Base-by-base conservation (phyloP, 2,329 filamentous ascomycete genomes). In the Penicillium nordicum region DNA sequence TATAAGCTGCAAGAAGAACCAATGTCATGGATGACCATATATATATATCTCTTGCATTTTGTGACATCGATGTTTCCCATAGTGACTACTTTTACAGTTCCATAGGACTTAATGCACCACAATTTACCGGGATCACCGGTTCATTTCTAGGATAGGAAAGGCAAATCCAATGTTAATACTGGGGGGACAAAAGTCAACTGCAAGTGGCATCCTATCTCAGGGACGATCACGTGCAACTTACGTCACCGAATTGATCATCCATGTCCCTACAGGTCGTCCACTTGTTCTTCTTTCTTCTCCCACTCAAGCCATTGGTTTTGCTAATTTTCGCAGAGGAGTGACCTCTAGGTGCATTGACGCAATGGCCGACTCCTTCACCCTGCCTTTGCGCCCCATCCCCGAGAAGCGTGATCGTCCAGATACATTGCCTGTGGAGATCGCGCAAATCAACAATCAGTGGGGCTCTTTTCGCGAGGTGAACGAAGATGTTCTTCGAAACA, bases 401-500 rank as follows among this genome's bases (percentile, higher is more conserved):
- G 65, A 71, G 55, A 61, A 67, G 63, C 55, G 80, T 76, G 67
- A 82, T 78, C 75, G 83, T 77, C 68, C 80, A 78, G 67, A 84
- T 69, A 82, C 80, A 45, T 79, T 97, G n/a, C 80, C 83, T 55
- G 83, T 88, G 45, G 88, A 93, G 64, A 91, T 97, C 63, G 78
- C 82, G 56, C 90, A 92, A 63, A 88, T 96, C 67, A 89, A 92
- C 64, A 74, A 79, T 42, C 87, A 95, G 67, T 87, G 89, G 58
- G 90, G 90, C 14, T 89, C 90, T 25, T 95, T 97, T 70, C 87
- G 90, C 57, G 81, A 87, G 64, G 80, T 97, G 61, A 90, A 86
- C 48, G 89, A 96, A 72, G 82, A 85, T 49, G 82, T 85, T 42
- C 77, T 97, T 37, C 82, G 82, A 48, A 83, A 87, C 36, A 87